Evolutionary conservation across 192 early-diverging fungal species (phyloP).

Genomic region (Dispira simplex): DNA sequence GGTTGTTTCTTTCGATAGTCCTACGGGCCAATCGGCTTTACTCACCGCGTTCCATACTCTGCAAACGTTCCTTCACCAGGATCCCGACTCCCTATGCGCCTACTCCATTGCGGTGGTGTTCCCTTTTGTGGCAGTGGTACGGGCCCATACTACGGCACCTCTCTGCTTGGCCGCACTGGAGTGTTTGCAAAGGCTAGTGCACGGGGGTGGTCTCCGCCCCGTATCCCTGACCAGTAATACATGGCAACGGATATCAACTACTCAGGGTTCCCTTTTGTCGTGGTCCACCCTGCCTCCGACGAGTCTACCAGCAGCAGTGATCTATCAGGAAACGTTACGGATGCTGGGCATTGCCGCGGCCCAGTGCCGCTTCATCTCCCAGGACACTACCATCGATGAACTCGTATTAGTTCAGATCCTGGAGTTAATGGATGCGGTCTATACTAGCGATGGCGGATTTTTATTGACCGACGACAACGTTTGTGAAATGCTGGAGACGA

Average conservation of each 20-base stretch:
- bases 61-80: not conserved
- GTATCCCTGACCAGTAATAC: no score
- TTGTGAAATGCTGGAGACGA: conserved; percentile 96
- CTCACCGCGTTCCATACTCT: not conserved
- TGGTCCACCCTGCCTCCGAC: not conserved
- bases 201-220: no score
- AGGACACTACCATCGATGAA: conserved; percentile 87
- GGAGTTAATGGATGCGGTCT: conserved; percentile 55
- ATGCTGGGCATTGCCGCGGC: conserved; percentile 61
- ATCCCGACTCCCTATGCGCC: not conserved
- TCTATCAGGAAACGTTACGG: conserved; percentile 16
- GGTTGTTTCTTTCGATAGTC: not conserved
- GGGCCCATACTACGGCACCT: not conserved
- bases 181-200: conserved; percentile 16
- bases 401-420: conserved; percentile 84
- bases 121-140: not conserved
- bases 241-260: no score
- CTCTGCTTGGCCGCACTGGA: conserved; percentile 8
- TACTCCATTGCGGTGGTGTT: not conserved
- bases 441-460: conserved; percentile 51
- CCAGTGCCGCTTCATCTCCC: conserved; percentile 92
- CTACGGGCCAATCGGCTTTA: not conserved
- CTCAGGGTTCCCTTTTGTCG: no score
- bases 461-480: conserved; percentile 78
- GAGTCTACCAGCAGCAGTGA: not conserved